phyloP scores from a whole-genome alignment of 1,139 yeast species.

The Pichia sp. region DNA sequence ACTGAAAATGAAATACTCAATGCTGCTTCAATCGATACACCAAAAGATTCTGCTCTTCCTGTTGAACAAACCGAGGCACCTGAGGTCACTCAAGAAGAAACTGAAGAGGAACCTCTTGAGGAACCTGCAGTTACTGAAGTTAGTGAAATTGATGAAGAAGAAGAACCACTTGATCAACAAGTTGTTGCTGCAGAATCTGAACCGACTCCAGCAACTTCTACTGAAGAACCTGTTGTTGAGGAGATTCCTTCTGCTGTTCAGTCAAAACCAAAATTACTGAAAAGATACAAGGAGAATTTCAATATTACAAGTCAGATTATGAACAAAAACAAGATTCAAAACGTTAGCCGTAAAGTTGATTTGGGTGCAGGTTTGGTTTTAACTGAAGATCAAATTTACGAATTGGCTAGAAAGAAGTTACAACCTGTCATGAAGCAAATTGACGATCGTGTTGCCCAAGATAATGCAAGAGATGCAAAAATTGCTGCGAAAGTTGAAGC shows the following conservation, averaged over 20 bases:
- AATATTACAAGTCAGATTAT: conserved; percentile 40
- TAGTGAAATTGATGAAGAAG: conserved; percentile 6
- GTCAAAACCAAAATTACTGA: conserved; percentile 41
- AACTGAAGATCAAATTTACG: conserved; percentile 49
- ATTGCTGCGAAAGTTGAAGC: conserved; percentile 35
- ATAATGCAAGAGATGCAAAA: conserved; percentile 30
- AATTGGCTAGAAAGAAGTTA: conserved; percentile 47
- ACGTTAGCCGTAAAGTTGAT: conserved; percentile 42
- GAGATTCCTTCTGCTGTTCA: conserved; percentile 32
- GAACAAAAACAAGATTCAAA: conserved; percentile 35
- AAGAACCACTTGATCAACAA: conserved; percentile 1
- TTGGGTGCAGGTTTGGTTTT: conserved; percentile 48
- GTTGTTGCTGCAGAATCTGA: conserved; percentile 4
- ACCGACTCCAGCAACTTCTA: conserved; percentile 4
- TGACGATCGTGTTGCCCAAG: conserved; percentile 42
- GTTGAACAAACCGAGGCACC: neutral
- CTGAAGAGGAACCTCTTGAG: conserved; percentile 1
- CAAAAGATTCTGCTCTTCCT: neutral
- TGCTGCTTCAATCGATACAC: neutral
- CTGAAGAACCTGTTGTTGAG: conserved; percentile 15
- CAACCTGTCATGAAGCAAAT: conserved; percentile 47
- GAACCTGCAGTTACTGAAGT: conserved; percentile 6
- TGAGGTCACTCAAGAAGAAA: conserved; percentile 31
- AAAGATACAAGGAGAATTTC: conserved; percentile 41
- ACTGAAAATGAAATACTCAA: neutral